Evolutionary conservation across 768 basidiomycete species (phyloP).

Genomic region (Infundibulicybe gibba): DNA sequence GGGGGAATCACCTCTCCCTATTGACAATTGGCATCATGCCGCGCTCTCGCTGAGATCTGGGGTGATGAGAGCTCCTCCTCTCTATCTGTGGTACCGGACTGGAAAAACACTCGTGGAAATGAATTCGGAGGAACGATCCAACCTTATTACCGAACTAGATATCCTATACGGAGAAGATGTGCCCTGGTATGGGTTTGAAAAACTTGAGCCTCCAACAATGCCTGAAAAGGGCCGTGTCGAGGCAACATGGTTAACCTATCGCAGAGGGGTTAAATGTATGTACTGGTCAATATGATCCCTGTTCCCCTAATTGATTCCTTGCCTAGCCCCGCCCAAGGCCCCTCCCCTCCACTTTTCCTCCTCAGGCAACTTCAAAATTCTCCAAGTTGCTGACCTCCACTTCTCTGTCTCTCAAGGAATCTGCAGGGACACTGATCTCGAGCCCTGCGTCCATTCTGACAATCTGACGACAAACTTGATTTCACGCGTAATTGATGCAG

Average conservation of each 20-base stretch:
- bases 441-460: constrained; percentile 63
- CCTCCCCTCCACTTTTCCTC: constrained; percentile 79
- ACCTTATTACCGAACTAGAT: constrained; percentile 90
- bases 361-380: constrained; percentile 83
- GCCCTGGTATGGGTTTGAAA: constrained; percentile 87
- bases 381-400: constrained; percentile 93
- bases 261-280: constrained; percentile 74
- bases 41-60: constrained; percentile 63
- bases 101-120: constrained; percentile 64
- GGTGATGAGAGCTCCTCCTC: constrained; percentile 45
- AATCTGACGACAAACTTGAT: constrained; percentile 76
- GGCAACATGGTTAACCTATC: constrained; percentile 61
- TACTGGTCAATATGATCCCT: constrained; percentile 3
- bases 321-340: constrained; percentile 62
- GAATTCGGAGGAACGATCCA: constrained; percentile 48
- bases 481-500: constrained; percentile 63
- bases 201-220: constrained; percentile 58
- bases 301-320: constrained; percentile 3
- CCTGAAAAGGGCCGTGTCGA: constrained; percentile 35
- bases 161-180: constrained; percentile 81
- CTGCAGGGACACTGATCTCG: constrained; percentile 72
- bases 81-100: constrained; percentile 77
- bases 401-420: constrained; percentile 77
- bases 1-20: constrained; percentile 43
- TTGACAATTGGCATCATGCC: constrained; percentile 62